Percentiles rank a stretch among this genome's conserved stretches.
phyloP scores from a whole-genome alignment of 169 alveolate genomes.

The Babesia caballi region DNA sequence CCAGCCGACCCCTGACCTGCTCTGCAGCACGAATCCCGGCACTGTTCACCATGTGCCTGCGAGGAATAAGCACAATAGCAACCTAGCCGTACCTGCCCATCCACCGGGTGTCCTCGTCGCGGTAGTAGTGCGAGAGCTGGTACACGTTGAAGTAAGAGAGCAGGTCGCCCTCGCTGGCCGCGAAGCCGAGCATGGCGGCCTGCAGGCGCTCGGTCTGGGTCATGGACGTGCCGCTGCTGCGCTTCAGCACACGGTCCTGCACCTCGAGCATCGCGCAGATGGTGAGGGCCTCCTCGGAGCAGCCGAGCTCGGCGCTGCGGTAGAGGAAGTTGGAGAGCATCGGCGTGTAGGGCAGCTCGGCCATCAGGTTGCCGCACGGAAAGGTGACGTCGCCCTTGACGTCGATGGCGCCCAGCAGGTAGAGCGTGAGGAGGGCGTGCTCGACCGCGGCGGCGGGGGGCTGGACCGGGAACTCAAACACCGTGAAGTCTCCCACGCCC shows the following conservation, averaged over 20 bases:
- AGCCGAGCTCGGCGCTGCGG: constrained; percentile 45
- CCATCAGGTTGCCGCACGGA: constrained; percentile 63
- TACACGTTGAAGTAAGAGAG: constrained; percentile 61
- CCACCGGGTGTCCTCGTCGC: constrained; percentile 55
- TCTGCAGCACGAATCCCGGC: constrained; percentile 43
- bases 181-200: constrained; percentile 56
- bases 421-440: constrained; percentile 52
- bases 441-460: constrained; percentile 52
- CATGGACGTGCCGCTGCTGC: constrained; percentile 1
- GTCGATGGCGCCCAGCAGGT: constrained; percentile 53
- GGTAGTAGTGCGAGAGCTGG: constrained; percentile 54
- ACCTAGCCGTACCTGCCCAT: not conserved
- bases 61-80: no score
- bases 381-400: constrained; percentile 45
- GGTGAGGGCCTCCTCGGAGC: constrained; percentile 62
- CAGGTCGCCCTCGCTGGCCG: constrained; percentile 65
- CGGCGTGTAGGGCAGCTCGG: constrained; percentile 48
- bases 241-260: constrained; percentile 35
- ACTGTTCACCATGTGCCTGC: constrained; percentile 55
- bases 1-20: constrained; percentile 8
- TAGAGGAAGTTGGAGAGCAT: constrained; percentile 52
- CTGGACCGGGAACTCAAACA: constrained; percentile 56
- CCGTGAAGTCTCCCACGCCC: constrained; percentile 39
- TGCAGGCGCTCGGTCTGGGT: constrained; percentile 36
- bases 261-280: constrained; percentile 55